Percentiles rank a stretch among this genome's conserved stretches.
Conservation (phyloP, 352 stramenopile species). For the Globisporangium nagaii region DNA sequence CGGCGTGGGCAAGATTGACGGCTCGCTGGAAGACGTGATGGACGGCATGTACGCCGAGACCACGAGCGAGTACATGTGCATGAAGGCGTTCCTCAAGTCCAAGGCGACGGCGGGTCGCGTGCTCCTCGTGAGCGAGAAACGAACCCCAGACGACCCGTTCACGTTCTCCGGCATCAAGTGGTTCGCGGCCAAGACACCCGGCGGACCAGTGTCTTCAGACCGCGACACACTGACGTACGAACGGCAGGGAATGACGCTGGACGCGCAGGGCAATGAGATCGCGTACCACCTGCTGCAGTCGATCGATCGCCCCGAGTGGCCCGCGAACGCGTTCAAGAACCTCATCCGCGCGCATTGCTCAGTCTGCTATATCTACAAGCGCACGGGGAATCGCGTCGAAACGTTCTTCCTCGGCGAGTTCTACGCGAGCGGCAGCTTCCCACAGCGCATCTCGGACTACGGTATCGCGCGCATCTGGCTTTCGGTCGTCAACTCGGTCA, state of each 20-base stretch:
- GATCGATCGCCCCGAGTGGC: slow-evolving; percentile 23
- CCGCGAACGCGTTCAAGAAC: slow-evolving; percentile 18
- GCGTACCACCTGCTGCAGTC: slow-evolving; percentile 44
- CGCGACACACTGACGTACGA: slow-evolving; percentile 46
- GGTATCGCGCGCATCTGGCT: slow-evolving; percentile 28
- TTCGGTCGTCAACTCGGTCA: slow-evolving; percentile 20
- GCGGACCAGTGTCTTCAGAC: slow-evolving; percentile 23
- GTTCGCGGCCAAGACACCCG: slow-evolving; percentile 21
- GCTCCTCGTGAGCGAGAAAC: slow-evolving; percentile 24
- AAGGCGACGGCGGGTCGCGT: slow-evolving; percentile 25
- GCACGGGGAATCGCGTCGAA: slow-evolving; percentile 12
- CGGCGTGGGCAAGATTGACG: slow-evolving; percentile 24
- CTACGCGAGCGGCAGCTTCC: slow-evolving; percentile 21
- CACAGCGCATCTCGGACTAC: slow-evolving; percentile 27
- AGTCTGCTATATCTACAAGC: slow-evolving; percentile 31
- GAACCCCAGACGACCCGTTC: slow-evolving; percentile 24
- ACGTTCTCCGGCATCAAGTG: slow-evolving; percentile 43
- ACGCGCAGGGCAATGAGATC: slow-evolving; percentile 26
- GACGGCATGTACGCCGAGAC: slow-evolving; percentile 30
- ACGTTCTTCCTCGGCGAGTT: slow-evolving; percentile 32
- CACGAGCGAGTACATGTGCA: slow-evolving; percentile 31
- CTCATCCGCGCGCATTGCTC: slow-evolving; percentile 22
- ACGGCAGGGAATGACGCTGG: slow-evolving; percentile 30
- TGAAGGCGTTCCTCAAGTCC: slow-evolving; percentile 31
- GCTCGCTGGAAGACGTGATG: slow-evolving; percentile 42